Evolutionary conservation across 2,329 filamentous ascomycete species (phyloP).

Genomic region (Aspergillus eucalypticola): DNA sequence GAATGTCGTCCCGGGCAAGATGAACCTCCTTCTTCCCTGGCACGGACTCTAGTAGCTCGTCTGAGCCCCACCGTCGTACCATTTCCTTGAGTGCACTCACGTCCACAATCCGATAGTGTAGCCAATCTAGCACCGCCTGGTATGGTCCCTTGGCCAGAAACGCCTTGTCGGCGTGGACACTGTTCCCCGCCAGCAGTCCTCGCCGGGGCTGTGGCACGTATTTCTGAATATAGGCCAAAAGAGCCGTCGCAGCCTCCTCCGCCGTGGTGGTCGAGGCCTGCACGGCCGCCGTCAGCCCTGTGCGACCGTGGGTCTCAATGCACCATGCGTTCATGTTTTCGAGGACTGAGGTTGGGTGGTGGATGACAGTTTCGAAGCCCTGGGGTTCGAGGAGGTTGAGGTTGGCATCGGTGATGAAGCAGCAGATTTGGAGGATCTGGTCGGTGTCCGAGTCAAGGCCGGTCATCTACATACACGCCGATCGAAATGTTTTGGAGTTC

Average conservation of each 20-base stretch:
- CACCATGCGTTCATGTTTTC: constrained; percentile 90
- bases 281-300: constrained; percentile 78
- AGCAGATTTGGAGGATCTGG: constrained; percentile 87
- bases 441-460: constrained; percentile 76
- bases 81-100: constrained; percentile 93
- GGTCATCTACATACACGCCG: constrained; percentile 73
- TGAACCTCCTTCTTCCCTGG: constrained; percentile 76
- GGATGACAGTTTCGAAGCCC: constrained; percentile 79
- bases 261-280: constrained; percentile 71
- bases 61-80: constrained; percentile 73
- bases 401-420: constrained; percentile 81
- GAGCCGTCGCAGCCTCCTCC: constrained; percentile 67
- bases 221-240: constrained; percentile 76
- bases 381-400: constrained; percentile 72
- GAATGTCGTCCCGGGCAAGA: constrained; percentile 82
- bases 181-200: constrained; percentile 85
- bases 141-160: constrained; percentile 80
- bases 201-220: constrained; percentile 66
- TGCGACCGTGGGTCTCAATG: constrained; percentile 71
- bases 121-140: constrained; percentile 67
- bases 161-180: constrained; percentile 82
- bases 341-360: constrained; percentile 69
- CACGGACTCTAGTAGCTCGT: constrained; percentile 59
- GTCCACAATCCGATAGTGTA: constrained; percentile 90
- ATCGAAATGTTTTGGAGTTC: background rate